Evolutionary conservation across 2,329 filamentous ascomycete genomes (phyloP).

Genomic region (Trichoderma hamatum): DNA sequence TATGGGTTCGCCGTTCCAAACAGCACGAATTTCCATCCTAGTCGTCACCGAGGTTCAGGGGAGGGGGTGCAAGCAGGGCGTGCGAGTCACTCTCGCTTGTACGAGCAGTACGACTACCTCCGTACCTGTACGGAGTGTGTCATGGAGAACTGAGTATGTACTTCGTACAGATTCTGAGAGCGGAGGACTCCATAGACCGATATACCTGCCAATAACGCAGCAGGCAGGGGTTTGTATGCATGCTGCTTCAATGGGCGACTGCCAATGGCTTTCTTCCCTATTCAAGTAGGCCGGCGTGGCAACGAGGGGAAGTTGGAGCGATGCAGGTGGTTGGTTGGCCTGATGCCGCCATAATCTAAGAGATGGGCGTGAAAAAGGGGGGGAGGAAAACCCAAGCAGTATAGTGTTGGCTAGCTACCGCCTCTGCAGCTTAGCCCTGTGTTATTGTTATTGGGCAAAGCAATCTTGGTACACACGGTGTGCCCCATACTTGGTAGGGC

Average conservation of each 20-base stretch:
- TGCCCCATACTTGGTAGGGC: constrained; percentile 19
- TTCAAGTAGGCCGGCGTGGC: background rate
- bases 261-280: background rate
- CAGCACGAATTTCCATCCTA: constrained; percentile 24
- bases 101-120: background rate
- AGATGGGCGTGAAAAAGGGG: background rate
- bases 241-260: background rate
- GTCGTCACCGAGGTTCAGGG: constrained; percentile 36
- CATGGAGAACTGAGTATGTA: background rate
- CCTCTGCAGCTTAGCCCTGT: background rate
- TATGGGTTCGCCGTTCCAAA: constrained; percentile 10
- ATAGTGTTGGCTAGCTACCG: background rate
- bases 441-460: background rate
- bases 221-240: background rate
- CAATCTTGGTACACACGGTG: background rate
- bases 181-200: background rate
- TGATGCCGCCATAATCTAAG: background rate
- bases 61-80: constrained; percentile 32
- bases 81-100: constrained; percentile 4
- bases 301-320: background rate
- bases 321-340: background rate
- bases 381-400: background rate
- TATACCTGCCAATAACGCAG: background rate
- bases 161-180: background rate
- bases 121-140: background rate